A percentile compares a stretch with the other conserved stretches of the same genome.
Evolutionary conservation across 106 monocot species (phyloP).

Genomic region (Amphibolis antarctica): DNA sequence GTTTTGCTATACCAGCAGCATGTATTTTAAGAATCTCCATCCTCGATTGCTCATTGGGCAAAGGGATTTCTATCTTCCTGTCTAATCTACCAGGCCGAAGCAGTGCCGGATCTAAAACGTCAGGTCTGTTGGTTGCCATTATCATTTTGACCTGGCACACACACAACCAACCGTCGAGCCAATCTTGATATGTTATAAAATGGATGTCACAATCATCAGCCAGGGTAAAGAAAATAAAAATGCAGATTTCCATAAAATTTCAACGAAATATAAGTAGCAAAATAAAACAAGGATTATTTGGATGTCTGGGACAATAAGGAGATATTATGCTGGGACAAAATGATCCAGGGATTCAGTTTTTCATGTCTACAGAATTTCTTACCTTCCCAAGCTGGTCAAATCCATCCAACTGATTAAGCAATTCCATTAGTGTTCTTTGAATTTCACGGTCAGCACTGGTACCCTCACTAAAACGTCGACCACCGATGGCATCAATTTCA

Average conservation of each 20-base stretch:
- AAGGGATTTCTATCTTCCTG: conserved; percentile 92
- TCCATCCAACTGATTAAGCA: conserved; percentile 35
- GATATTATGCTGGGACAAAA: no score
- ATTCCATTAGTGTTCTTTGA: conserved; percentile 91
- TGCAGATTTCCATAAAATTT: neutral
- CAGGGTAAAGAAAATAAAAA: neutral
- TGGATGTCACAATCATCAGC: neutral
- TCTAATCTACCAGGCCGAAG: conserved; percentile 86
- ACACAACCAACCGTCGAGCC: neutral
- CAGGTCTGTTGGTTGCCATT: conserved; percentile 96
- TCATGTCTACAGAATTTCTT: no score
- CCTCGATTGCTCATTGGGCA: conserved; percentile 90
- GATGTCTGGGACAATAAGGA: no score
- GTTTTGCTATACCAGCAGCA: conserved; percentile 91
- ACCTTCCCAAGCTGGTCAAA: conserved; percentile 19
- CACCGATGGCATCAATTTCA: conserved; percentile 97
- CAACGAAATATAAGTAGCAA: no score
- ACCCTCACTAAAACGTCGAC: conserved; percentile 96
- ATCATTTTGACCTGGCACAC: conserved; percentile 87
- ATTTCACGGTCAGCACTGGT: conserved; percentile 97
- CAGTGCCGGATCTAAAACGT: conserved; percentile 90
- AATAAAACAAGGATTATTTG: no score
- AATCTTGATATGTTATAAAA: neutral
- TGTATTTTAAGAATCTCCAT: conserved; percentile 98
- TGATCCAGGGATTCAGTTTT: no score